A percentile compares a stretch with the other conserved stretches of the same genome.
Conservation (phyloP, 441 rosid genomes). For the Iberis amara region DNA sequence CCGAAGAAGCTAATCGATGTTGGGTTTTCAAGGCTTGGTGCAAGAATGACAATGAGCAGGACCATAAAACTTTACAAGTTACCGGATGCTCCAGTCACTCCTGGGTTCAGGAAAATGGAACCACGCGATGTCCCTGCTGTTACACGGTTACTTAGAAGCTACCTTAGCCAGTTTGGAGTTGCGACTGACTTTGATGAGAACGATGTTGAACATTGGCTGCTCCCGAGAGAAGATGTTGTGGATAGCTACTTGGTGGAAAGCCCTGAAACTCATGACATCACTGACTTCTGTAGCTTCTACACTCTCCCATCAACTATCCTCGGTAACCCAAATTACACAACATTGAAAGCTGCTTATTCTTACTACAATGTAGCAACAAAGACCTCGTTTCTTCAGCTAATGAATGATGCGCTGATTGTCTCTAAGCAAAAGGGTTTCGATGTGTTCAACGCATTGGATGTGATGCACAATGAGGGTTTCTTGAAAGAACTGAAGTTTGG, state of each 20-base stretch:
- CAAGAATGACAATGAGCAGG: constrained; percentile 94
- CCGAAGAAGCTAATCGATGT: constrained; percentile 95
- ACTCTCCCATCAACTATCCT: constrained; percentile 91
- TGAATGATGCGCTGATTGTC: constrained; percentile 78
- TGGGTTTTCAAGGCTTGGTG: constrained; percentile 87
- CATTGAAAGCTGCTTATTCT: constrained; percentile 91
- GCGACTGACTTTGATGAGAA: constrained; percentile 85
- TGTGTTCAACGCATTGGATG: constrained; percentile 85
- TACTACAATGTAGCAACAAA: constrained; percentile 75
- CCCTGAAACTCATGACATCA: constrained; percentile 76
- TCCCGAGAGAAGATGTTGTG: constrained; percentile 71
- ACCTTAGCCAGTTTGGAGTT: constrained; percentile 65
- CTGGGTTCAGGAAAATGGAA: constrained; percentile 91
- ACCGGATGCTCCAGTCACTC: constrained; percentile 65
- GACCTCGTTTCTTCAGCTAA: constrained; percentile 82
- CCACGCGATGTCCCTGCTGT: constrained; percentile 83
- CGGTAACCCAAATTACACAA: constrained; percentile 67
- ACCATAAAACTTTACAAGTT: constrained; percentile 81
- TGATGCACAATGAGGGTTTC: constrained; percentile 81
- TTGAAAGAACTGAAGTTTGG: constrained; percentile 88
- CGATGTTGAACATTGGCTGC: constrained; percentile 92
- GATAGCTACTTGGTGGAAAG: constrained; percentile 86
- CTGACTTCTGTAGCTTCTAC: constrained; percentile 96
- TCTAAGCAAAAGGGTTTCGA: constrained; percentile 82
- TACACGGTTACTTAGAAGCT: constrained; percentile 62